A percentile compares a stretch with the other conserved stretches of the same genome.
Evolutionary conservation across 371 early-diverging fungal genomes (phyloP).

Genomic region (Basidiobolus meristosporus): DNA sequence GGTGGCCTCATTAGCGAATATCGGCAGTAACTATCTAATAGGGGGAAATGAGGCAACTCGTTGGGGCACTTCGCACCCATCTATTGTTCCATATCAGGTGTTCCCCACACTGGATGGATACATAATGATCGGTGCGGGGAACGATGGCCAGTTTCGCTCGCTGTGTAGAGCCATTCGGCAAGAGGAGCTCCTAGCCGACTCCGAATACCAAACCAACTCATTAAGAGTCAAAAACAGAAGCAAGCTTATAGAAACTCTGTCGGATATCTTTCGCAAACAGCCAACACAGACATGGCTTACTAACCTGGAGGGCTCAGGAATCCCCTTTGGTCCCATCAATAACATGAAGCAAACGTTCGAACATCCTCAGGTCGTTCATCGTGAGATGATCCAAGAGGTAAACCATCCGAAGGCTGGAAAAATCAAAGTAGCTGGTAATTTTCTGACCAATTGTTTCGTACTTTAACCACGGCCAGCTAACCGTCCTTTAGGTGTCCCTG

Average conservation of each 20-base stretch:
- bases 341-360: constrained; percentile 65
- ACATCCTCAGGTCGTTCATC: constrained; percentile 69
- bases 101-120: constrained; percentile 63
- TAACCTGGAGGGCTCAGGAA: constrained; percentile 36
- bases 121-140: constrained; percentile 80
- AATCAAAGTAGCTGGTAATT: constrained; percentile 42
- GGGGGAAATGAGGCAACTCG: constrained; percentile 60
- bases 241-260: constrained; percentile 29
- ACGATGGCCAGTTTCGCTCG: constrained; percentile 60
- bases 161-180: constrained; percentile 28
- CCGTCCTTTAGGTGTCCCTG: constrained; percentile 37
- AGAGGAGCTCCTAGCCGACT: constrained; percentile 21
- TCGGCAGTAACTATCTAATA: constrained; percentile 68
- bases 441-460: not conserved
- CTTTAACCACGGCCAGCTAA: not conserved
- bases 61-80: constrained; percentile 74
- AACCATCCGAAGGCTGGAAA: constrained; percentile 64
- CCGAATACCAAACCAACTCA: constrained; percentile 35
- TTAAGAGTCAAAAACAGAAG: constrained; percentile 53
- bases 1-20: constrained; percentile 72
- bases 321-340: constrained; percentile 77
- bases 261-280: constrained; percentile 20
- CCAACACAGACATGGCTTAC: constrained; percentile 38
- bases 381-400: constrained; percentile 57
- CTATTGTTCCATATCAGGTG: constrained; percentile 85